Percentiles rank a stretch among this genome's conserved stretches.
phyloP scores from a whole-genome alignment of 2,329 filamentous ascomycete species.

The Harringtonia lauricola region DNA sequence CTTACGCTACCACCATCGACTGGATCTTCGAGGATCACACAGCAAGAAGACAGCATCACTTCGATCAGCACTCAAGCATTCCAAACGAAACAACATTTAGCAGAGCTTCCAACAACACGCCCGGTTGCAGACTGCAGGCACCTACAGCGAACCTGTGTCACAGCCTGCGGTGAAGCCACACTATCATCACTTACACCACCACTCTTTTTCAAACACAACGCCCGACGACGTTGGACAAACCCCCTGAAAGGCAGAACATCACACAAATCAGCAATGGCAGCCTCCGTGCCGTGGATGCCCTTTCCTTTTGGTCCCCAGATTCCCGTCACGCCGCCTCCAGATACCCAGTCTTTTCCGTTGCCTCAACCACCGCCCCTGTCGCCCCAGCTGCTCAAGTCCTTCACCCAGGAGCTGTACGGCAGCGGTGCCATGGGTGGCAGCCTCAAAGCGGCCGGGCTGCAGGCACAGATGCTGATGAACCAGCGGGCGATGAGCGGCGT shows the following conservation, averaged over 20 bases:
- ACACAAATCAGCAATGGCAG: conserved; percentile 11
- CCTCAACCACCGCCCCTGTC: conserved; percentile 9
- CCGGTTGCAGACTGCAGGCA: no score
- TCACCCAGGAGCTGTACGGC: conserved; percentile 13
- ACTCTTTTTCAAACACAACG: no score
- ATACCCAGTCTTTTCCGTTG: conserved; percentile 21
- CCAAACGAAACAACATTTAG: no score
- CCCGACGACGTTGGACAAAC: no score
- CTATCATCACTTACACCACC: no score
- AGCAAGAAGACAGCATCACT: no score
- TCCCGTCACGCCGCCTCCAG: conserved; percentile 28
- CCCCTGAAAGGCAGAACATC: background rate
- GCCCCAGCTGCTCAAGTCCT: conserved; percentile 11
- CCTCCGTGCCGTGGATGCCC: conserved; percentile 17
- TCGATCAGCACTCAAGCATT: no score
- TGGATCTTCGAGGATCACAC: no score
- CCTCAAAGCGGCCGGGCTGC: conserved; percentile 5
- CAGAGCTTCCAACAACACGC: no score
- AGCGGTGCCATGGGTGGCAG: background rate
- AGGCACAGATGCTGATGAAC: conserved; percentile 6
- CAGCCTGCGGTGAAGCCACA: no score
- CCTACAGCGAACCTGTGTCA: no score
- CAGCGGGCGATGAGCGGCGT: conserved; percentile 1
- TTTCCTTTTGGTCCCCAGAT: conserved; percentile 20
- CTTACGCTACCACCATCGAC: no score